A percentile compares a stretch with the other conserved stretches of the same genome.
These are phyloP conservation scores for Chlorociboria aeruginascens DNA, from an alignment of 495 filamentous ascomycete species.

Conservation along the genomic window DNA sequence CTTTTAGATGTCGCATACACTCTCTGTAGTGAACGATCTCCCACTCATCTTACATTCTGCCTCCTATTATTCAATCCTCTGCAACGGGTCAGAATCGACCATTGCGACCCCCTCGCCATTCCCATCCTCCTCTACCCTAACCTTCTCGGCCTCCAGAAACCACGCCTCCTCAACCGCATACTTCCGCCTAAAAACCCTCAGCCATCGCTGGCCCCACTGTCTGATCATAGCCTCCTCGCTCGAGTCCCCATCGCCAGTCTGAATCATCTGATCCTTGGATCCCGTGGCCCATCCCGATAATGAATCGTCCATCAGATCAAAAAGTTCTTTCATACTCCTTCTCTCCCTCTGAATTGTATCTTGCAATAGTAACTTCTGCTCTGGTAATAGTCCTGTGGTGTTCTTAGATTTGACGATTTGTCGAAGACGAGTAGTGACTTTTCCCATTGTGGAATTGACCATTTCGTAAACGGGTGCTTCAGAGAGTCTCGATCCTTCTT, in stretches of 20 bases:
- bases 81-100: constrained; percentile 1
- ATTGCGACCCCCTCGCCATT: constrained; percentile 1
- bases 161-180: constrained; percentile 72
- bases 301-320: constrained; percentile 69
- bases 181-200: constrained; percentile 71
- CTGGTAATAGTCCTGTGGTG: constrained; percentile 39
- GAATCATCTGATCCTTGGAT: constrained; percentile 55
- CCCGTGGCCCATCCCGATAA: constrained; percentile 61
- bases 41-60: background rate
- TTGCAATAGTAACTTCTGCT: constrained; percentile 31
- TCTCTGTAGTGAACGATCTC: background rate
- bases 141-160: constrained; percentile 28
- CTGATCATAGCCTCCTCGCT: constrained; percentile 53
- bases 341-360: constrained; percentile 55
- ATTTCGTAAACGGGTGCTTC: constrained; percentile 77
- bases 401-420: constrained; percentile 59
- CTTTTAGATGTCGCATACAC: background rate
- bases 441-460: constrained; percentile 73
- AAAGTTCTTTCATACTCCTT: constrained; percentile 62
- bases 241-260: constrained; percentile 35
- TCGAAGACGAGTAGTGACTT: constrained; percentile 81
- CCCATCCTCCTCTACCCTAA: constrained; percentile 8
- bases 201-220: constrained; percentile 77
- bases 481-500: constrained; percentile 49
- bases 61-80: background rate